Percentiles rank a stretch among this genome's conserved stretches.
Evolutionary conservation across 1,284 basidiomycete genomes (phyloP).

Genomic region (Boletus sp.): DNA sequence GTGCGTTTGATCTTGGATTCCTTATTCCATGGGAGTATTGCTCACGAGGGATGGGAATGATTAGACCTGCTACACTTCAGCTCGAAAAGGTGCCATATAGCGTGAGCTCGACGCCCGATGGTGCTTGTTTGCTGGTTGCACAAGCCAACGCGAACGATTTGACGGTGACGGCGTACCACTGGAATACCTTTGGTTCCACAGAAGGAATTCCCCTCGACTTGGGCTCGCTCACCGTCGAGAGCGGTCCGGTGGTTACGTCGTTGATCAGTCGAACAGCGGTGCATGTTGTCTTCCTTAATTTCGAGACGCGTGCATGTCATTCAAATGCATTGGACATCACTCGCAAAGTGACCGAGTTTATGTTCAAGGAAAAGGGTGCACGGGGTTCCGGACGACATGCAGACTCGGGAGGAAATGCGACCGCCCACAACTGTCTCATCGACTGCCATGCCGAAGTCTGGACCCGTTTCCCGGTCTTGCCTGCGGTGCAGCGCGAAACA

Average conservation of each 20-base stretch:
- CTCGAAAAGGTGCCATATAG: slow-evolving; percentile 18
- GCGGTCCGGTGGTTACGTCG: slow-evolving; percentile 37
- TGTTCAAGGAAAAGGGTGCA: slow-evolving; percentile 41
- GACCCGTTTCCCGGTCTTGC: slow-evolving; percentile 57
- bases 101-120: slow-evolving; percentile 45
- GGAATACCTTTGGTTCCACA: slow-evolving; percentile 23
- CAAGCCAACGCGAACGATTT: slow-evolving; percentile 25
- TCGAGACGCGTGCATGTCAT: slow-evolving; percentile 26
- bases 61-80: slow-evolving; percentile 23
- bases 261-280: slow-evolving; percentile 39
- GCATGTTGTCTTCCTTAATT: slow-evolving; percentile 42
- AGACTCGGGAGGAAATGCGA: background rate
- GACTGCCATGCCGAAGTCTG: slow-evolving; percentile 60
- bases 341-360: slow-evolving; percentile 50
- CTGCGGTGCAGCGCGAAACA: slow-evolving; percentile 49
- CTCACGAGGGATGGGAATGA: background rate
- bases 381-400: slow-evolving; percentile 17
- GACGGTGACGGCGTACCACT: slow-evolving; percentile 22
- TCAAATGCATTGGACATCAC: slow-evolving; percentile 51
- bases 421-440: slow-evolving; percentile 46
- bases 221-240: background rate
- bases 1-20: slow-evolving; percentile 27
- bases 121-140: slow-evolving; percentile 44
- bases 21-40: background rate
- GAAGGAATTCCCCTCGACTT: slow-evolving; percentile 20